phyloP scores from a whole-genome alignment of 257 asterid species.

The Solanum virginianum region DNA sequence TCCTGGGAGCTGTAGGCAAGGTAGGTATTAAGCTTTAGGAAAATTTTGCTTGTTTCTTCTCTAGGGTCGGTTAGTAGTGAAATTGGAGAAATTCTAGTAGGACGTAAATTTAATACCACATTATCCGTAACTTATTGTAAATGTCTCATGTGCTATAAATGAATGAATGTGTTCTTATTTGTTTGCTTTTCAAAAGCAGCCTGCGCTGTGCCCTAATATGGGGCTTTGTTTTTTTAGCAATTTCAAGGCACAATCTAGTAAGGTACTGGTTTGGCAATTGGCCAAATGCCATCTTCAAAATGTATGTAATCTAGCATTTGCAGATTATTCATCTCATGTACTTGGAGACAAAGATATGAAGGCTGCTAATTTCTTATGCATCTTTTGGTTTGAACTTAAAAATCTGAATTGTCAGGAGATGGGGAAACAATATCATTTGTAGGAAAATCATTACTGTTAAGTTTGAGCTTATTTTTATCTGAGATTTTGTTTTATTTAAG shows the following conservation, averaged over 20 bases:
- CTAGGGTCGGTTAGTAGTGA: neutral
- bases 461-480: neutral
- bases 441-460: neutral
- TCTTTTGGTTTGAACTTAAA: neutral
- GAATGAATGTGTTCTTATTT: neutral
- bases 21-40: slow-evolving; percentile 19
- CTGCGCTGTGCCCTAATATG: neutral
- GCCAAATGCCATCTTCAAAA: neutral
- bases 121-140: neutral
- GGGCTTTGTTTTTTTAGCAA: neutral
- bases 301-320: neutral
- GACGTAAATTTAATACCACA: neutral
- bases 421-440: neutral
- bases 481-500: neutral
- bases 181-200: neutral
- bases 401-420: neutral
- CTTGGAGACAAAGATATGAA: neutral
- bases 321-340: neutral
- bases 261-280: neutral
- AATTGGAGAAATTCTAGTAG: neutral
- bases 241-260: neutral
- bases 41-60: neutral
- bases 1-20: slow-evolving; percentile 98
- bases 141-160: neutral
- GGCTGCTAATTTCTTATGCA: neutral